Evolutionary conservation across 257 asterid species (phyloP), one percentile per base, ranked within the genome.

Genomic region (Plantago elongata): DNA sequence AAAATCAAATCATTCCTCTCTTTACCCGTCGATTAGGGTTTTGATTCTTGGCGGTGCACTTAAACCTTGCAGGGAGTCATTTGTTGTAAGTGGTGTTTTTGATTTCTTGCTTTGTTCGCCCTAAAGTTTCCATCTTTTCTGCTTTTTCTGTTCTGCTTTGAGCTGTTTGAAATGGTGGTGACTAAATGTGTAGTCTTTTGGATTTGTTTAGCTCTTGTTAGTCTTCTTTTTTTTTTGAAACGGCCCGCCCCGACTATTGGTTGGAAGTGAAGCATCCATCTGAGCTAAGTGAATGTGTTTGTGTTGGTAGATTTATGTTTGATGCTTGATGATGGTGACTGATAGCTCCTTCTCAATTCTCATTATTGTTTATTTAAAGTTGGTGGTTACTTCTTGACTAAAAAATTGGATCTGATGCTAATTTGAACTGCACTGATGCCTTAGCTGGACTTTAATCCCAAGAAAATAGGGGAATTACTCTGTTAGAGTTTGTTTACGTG

Each of bases 321-420:
- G 34, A 51, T 59, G 43, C 51, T 48, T 63, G 73, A 60, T 63
- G 73, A 60, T 64, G 70, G 69, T 27, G 80, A 69, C 68, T 57
- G 11, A 7, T 62, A 61, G 65, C 59, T 42, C n/a, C 57, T 29
- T 13, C 60, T 51, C 54, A 45, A 51, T 29, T 13, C 60, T 51
- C 54, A 45, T 29, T 52, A 38, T 61, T 17, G 27, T 51, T 59
- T 18, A 22, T 47, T 27, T 27, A 13, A 61, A 4, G 22, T 13
- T 22, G 22, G 27, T 13, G 55, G 47, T 46, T 45, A 14, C 47
- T 47, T 48, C 22, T 45, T 45, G 70, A 49, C 54, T 1, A 16
- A 43, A n/a, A 51, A 57, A 65, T 54, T 68, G 75, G 75, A 74
- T 74, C 80, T 69, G 67, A 15, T 54, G 37, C 62, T 44, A 12